Evolutionary conservation across 768 basidiomycete species (phyloP).

Genomic region (Russula griseocarnosa): DNA sequence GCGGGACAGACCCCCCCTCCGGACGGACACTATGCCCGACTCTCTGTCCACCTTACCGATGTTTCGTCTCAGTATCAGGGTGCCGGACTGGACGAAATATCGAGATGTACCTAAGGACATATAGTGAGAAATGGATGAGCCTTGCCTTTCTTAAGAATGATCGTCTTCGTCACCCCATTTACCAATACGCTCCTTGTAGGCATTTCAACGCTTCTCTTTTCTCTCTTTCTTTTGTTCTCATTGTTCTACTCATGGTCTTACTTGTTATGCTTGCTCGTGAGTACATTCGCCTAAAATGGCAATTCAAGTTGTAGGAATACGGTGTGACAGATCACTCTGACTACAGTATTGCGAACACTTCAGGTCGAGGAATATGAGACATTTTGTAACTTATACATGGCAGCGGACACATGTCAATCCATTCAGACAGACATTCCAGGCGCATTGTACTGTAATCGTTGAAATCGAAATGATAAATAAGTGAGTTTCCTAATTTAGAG

Average conservation of each 20-base stretch:
- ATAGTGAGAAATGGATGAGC: background rate
- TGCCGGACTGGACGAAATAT: background rate
- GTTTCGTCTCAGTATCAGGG: background rate
- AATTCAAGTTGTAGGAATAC: too few species aligned
- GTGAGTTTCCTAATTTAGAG: background rate
- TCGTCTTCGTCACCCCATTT: background rate
- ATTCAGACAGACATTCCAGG: background rate
- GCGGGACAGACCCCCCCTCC: background rate
- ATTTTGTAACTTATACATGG: background rate
- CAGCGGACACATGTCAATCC: background rate
- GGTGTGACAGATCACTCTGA: too few species aligned
- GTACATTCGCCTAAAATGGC: background rate
- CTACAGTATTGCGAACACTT: too few species aligned
- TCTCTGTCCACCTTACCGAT: background rate
- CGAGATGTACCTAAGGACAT: background rate
- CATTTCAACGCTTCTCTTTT: background rate
- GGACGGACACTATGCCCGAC: background rate
- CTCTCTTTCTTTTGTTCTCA: background rate
- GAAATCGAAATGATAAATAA: background rate
- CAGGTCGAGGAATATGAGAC: too few species aligned
- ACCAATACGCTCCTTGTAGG: background rate
- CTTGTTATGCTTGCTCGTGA: background rate
- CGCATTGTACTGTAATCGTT: background rate
- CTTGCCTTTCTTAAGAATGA: background rate
- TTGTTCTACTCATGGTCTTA: slow-evolving; percentile 1